phyloP scores from a whole-genome alignment of 768 basidiomycete species.

The Podaxis sp. region DNA sequence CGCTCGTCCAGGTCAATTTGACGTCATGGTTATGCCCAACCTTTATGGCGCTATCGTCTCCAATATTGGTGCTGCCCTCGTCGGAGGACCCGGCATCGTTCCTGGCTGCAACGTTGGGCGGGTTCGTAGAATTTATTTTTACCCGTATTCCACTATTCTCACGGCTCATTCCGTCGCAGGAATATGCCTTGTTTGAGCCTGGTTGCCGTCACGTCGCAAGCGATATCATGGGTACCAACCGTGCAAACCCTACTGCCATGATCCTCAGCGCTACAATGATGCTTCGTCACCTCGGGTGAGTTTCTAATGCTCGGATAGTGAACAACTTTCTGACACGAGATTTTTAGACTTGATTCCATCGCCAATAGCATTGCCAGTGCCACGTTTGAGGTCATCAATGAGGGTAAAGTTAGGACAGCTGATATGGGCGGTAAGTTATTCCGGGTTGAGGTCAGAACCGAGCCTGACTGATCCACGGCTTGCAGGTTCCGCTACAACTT shows the following conservation, averaged over 20 bases:
- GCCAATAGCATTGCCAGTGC: constrained; percentile 92
- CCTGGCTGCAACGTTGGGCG: constrained; percentile 98
- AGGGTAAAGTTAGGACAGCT: constrained; percentile 83
- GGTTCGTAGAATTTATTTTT: constrained; percentile 31
- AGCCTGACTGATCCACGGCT: constrained; percentile 8
- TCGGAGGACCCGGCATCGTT: constrained; percentile 97
- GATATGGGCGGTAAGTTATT: constrained; percentile 85
- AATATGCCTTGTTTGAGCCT: constrained; percentile 97
- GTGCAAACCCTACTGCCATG: constrained; percentile 97
- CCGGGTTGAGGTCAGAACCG: neutral
- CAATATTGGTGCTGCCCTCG: constrained; percentile 97
- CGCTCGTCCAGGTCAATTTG: constrained; percentile 91
- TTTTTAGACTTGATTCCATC: constrained; percentile 74
- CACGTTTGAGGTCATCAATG: constrained; percentile 89
- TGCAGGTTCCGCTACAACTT: constrained; percentile 82
- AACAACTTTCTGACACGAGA: neutral
- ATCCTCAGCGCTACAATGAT: constrained; percentile 97
- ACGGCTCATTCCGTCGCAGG: constrained; percentile 38
- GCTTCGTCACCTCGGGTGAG: constrained; percentile 91
- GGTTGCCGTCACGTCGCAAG: constrained; percentile 95
- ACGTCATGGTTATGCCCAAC: constrained; percentile 99
- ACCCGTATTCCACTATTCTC: neutral
- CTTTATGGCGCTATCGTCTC: constrained; percentile 96
- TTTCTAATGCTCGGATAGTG: constrained; percentile 11
- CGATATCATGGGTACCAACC: constrained; percentile 95